A percentile compares a stretch with the other conserved stretches of the same genome.
These are phyloP conservation scores for Mycena galopus DNA, from an alignment of 768 basidiomycete genomes.

Conservation along the genomic window DNA sequence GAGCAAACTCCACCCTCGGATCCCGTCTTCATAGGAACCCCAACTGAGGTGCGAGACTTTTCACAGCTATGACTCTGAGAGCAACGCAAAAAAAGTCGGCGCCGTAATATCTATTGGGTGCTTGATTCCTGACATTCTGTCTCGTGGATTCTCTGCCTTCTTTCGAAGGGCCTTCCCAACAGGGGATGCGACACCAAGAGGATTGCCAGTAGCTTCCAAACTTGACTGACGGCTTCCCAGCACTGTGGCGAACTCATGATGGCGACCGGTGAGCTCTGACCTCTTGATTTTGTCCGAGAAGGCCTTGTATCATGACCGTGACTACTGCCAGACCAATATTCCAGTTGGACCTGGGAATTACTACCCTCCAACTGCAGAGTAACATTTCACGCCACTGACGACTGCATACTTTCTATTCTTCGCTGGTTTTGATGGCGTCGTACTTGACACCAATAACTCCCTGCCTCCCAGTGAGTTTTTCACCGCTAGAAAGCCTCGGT, in stretches of 20 bases:
- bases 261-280: background rate
- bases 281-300: background rate
- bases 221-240: background rate
- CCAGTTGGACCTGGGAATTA: background rate
- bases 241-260: background rate
- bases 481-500: background rate
- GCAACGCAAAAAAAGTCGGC: background rate
- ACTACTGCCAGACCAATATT: background rate
- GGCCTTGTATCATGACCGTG: background rate
- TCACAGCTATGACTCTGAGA: background rate
- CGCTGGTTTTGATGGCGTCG: no score
- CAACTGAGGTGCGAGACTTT: background rate
- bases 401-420: no score
- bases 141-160: background rate
- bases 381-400: no score
- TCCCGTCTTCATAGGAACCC: background rate
- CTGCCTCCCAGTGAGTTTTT: background rate
- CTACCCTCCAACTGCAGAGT: background rate
- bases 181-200: background rate
- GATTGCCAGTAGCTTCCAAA: background rate
- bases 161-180: no score
- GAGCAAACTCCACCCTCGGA: background rate
- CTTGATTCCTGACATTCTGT: background rate
- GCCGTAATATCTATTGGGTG: background rate
- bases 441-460: slow-evolving; percentile 2